Evolutionary conservation across 345 rosid genomes (phyloP), one percentile per base, ranked within the genome.

Genomic region (Arabis alpina): DNA sequence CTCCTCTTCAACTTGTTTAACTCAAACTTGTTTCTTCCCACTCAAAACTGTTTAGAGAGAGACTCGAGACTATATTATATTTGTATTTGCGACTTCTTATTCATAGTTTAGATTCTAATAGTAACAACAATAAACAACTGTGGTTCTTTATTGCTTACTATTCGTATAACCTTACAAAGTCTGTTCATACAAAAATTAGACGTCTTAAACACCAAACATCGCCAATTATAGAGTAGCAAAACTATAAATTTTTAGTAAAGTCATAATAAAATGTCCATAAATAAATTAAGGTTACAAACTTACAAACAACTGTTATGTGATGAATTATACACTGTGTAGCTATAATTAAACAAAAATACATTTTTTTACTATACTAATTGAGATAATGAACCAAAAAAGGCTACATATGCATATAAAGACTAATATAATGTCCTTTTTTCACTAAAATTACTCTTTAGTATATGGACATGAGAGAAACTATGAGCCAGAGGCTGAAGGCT

Each of bases 401-500:
- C 67, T 51, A 52, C 72, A 67, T 32, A 74, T 7, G 39, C 39
- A 51, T 53, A 51, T 53, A 51, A 42, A 66, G 60, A 50, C 72
- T 58, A 58, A 36, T 40, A 8, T 19, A 57, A 13, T 49, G 50
- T 13, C 63, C 54, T 69, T 48, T 24, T 34, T 34, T 34, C 65
- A 61, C 66, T 56, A 68, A 10, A 48, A 49, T 62, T 55, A 61
- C 60, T 40, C 61, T 75, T 54, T 55, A 47, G 61, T 62, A 75
- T 82, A 82, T 79, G 78, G 78, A 83, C 83, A 84, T 63, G 75
- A 77, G 77, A 75, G 52, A 63, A 70, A 73, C 2, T 72, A 69
- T 63, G 70, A 64, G 77, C 82, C 82, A 81, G 90, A 91, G 93
- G 81, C 93, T 92, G 96, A 87, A 92, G 92, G 77, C 98, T 62